phyloP scores from a whole-genome alignment of 108 stramenopile species.

The Cylindrotheca fusiformis region DNA sequence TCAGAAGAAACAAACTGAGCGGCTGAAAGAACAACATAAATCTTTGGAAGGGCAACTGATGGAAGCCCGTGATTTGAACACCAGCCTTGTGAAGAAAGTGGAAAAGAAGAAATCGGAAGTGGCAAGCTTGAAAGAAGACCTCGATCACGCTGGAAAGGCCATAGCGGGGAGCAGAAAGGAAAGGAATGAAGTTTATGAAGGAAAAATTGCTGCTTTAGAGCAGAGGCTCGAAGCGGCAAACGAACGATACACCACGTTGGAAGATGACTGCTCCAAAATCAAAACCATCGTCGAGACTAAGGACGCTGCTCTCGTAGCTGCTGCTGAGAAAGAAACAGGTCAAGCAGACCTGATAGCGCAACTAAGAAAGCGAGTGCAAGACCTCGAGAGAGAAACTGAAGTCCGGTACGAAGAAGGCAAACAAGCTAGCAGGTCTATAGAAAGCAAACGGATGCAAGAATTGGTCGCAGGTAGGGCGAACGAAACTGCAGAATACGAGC shows the following conservation, averaged over 20 bases:
- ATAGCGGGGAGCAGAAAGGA: conserved; percentile 17
- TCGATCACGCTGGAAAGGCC: conserved; percentile 12
- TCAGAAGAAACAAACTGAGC: conserved; percentile 4
- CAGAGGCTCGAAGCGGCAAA: conserved; percentile 28
- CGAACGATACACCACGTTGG: conserved; percentile 14
- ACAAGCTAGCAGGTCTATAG: conserved; percentile 24
- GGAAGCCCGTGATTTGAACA: conserved; percentile 30
- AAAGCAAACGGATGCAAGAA: conserved; percentile 35
- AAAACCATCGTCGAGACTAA: neutral
- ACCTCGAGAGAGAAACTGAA: conserved; percentile 13
- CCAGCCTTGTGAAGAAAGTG: conserved; percentile 30
- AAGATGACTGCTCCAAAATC: neutral
- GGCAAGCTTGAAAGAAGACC: conserved; percentile 22
- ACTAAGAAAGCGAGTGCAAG: conserved; percentile 12
- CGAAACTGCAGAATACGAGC: conserved; percentile 38
- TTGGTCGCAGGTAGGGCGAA: conserved; percentile 34
- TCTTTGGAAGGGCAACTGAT: conserved; percentile 32
- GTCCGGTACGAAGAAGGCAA: conserved; percentile 34
- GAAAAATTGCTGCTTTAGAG: conserved; percentile 15
- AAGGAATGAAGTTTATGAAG: conserved; percentile 29
- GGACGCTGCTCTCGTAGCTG: conserved; percentile 12
- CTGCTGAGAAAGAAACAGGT: conserved; percentile 18
- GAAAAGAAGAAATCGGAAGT: conserved; percentile 35
- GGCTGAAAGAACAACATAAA: conserved; percentile 23
- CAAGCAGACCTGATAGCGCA: conserved; percentile 21